Conservation (phyloP, 1,139 yeast species). For the Nakaseomyces uthaithaninus region DNA sequence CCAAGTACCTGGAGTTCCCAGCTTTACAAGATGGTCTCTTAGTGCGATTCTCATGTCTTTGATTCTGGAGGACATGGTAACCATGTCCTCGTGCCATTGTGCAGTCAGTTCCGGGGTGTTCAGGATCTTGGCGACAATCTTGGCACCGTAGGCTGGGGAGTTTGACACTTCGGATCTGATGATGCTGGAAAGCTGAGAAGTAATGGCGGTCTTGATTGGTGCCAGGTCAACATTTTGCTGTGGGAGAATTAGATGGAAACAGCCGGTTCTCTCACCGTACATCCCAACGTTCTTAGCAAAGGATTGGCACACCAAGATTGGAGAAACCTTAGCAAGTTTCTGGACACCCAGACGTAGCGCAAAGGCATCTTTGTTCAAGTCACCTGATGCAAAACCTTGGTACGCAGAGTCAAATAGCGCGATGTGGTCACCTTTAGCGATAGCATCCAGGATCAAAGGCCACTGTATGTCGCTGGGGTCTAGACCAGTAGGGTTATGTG, state of each 20-base stretch:
- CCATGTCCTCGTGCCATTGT: slow-evolving; percentile 83
- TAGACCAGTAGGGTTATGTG: slow-evolving; percentile 97
- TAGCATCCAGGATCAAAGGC: slow-evolving; percentile 57
- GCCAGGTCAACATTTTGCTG: slow-evolving; percentile 17
- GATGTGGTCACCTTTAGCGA: slow-evolving; percentile 58
- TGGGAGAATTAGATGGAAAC: slow-evolving; percentile 64
- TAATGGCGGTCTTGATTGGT: slow-evolving; percentile 42
- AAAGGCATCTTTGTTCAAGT: slow-evolving; percentile 73
- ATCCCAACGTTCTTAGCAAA: slow-evolving; percentile 96
- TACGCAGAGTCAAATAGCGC: slow-evolving; percentile 93
- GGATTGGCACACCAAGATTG: slow-evolving; percentile 77
- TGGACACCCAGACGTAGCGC: slow-evolving; percentile 78
- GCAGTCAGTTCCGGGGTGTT: slow-evolving; percentile 52
- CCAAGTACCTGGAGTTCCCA: slow-evolving; percentile 87
- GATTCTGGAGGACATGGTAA: slow-evolving; percentile 84
- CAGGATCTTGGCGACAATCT: slow-evolving; percentile 74
- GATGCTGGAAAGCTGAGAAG: slow-evolving; percentile 70
- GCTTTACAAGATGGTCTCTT: slow-evolving; percentile 50
- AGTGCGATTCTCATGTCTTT: slow-evolving; percentile 64
- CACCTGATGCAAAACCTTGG: slow-evolving; percentile 95
- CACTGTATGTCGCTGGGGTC: slow-evolving; percentile 87
- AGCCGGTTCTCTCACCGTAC: slow-evolving; percentile 97
- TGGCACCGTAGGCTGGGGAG: slow-evolving; percentile 96
- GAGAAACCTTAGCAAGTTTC: slow-evolving; percentile 36
- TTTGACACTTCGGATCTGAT: slow-evolving; percentile 83